Evolutionary conservation across 805 yeast genomes (phyloP), one percentile per base, ranked within the genome.

Genomic region (Yarrowia sp.): DNA sequence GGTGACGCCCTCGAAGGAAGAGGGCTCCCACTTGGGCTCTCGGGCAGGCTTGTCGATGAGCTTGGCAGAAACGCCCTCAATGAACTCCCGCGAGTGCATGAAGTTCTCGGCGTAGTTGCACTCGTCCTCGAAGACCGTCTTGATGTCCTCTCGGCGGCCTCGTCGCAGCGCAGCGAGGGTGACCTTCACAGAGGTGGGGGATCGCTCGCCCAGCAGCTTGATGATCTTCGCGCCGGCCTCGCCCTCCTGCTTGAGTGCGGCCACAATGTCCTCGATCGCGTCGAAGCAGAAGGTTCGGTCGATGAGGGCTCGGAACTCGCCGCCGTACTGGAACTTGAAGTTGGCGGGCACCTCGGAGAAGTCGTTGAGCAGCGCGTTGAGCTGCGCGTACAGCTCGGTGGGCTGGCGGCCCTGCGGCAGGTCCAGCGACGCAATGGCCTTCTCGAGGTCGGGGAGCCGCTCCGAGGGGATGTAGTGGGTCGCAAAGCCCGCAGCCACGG

Each of bases 391-490:
- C 66, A 77, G 77, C 63, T 82, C 81, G 44, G 71, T 68, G 18
- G 63, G 39, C 21, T 66, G 63, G 25, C 68, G 66, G 36, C 64
- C 67, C 55, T 70, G 71, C 38, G 61, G 61, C 12, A 42, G 2
- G 71, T 81, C 83, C 64, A 90, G 76, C 68, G 81, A 84, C 8
- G 87, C 79, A 64, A 93, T 79, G 66, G 96, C 83, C 58, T 78
- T 78, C 65, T 82, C 80, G 67, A 93, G 79, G 24, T 82, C 85
- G 1, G 79, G 80, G 55, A 91, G 71, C 66, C 86, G 82, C 64
- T 79, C 82, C 32, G 86, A 78, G 16, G 90, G 85, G 27, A 93
- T 86, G 70, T 84, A 94, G 72, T 94, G 99, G 13, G 98, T 90
- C 39, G 97, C 96, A 66, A 87, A 81, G 31, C 98, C 98, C 8